Base-by-base conservation (phyloP, 805 yeast genomes). In the Lipomyces kockii region DNA sequence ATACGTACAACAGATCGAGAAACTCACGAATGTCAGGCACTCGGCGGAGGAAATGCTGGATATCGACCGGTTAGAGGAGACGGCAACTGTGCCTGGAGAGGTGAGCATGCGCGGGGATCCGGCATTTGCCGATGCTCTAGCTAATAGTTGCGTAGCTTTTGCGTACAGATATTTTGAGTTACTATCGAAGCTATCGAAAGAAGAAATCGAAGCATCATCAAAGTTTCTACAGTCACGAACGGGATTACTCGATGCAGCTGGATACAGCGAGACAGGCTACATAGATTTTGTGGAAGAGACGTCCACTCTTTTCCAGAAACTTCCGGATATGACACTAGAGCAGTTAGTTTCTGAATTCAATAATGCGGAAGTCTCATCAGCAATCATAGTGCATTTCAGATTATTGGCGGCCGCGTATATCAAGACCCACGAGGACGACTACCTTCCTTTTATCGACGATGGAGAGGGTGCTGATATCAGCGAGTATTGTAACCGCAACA, bases 71-170 rank as follows among this genome's bases (percentile, higher is more conserved):
- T 72, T 34, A 68, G 72, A 17, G 74, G 74, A n/a, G 74, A 72
- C 54, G 74, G 74, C 27, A 72, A 71, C 57, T 72, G 74, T 46
- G 74, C 74, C 2, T 72, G 73, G 72, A 60, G 73, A 63, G 72
- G 73, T 65, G 58, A 22, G 59, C 22, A 32, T 12, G 20, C 32
- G 53, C 9, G 11, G 29, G 49, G 9, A 43, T n/a, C 12, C 49
- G 8, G 49, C 49, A 6, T 43, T 43, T n/a, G 49, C 22, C 49
- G 6, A 43, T 43, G 49, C 22, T 43, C 22, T 7, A 17, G 22
- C 49, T n/a, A 29, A 46, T n/a, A 43, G n/a, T 34, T 63, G n/a
- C 7, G 37, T 29, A 68, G 72, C 71, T n/a, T 65, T 69, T 54
- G 71, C 71, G 43, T 69, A 61, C 46, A 39, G 72, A 20, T 69